These are phyloP conservation scores for Falciphora oryzae DNA, from an alignment of 2,329 filamentous ascomycete genomes.

Conservation along the genomic window DNA sequence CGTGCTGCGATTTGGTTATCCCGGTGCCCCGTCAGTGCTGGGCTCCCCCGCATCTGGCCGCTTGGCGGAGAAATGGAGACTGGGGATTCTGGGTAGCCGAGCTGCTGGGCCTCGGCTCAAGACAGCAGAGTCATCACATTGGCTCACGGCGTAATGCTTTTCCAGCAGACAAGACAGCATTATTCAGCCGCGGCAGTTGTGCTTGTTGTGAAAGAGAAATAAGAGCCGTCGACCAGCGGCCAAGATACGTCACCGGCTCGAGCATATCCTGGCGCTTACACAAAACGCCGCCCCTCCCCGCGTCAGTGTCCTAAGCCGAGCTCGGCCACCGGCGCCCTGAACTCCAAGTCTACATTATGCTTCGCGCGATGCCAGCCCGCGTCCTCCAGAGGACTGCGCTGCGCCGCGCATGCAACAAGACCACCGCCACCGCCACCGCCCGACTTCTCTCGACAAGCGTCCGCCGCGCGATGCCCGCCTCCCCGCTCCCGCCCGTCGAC, in stretches of 20 bases:
- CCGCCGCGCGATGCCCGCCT: constrained; percentile 43
- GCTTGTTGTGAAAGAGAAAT: no score
- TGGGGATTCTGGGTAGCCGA: no score
- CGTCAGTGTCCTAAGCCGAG: not conserved
- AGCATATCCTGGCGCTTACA: no score
- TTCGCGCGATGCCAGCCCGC: constrained; percentile 17
- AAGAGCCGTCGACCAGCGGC: no score
- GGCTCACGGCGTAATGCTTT: no score
- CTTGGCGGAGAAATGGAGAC: not conserved
- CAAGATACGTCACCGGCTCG: no score
- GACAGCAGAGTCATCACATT: not conserved
- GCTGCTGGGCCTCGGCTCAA: not conserved
- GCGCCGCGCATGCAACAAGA: constrained; percentile 7
- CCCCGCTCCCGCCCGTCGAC: constrained; percentile 44
- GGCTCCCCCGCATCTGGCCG: not conserved
- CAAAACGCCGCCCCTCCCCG: not conserved
- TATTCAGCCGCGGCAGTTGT: not conserved
- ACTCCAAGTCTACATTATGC: constrained; percentile 14
- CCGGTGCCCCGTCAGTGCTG: no score
- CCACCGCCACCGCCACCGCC: constrained; percentile 16
- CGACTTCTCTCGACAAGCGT: constrained; percentile 34
- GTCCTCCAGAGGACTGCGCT: constrained; percentile 17
- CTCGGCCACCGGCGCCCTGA: not conserved
- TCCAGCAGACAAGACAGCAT: not conserved
- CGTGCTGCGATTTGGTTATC: not conserved